Evolutionary conservation across 257 asterid species (phyloP).

Genomic region (Handroanthus guayacan): DNA sequence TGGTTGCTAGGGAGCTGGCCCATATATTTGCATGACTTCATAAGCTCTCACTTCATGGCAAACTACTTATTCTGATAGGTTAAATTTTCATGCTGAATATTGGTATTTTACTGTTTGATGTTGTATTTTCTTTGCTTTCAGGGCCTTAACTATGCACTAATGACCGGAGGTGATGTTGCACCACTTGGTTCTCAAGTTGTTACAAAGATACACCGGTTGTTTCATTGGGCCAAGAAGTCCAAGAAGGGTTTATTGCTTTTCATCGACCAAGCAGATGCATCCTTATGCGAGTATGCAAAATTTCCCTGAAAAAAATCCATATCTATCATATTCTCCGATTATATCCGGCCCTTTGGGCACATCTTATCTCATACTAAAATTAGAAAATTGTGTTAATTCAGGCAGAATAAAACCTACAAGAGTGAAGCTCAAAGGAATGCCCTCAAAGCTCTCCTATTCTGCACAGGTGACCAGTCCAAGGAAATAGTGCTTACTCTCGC

Average conservation of each 20-base stretch:
- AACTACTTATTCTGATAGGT: constrained; percentile 18
- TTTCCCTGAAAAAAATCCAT: neutral
- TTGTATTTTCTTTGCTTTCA: constrained; percentile 19
- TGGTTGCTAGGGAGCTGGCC: constrained; percentile 99
- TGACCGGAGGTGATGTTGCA: constrained; percentile 99
- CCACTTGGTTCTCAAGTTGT: constrained; percentile 97
- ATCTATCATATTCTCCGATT: too few species aligned
- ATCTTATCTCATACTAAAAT: constrained; percentile 2
- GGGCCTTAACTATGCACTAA: constrained; percentile 98
- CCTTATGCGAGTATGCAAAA: constrained; percentile 92
- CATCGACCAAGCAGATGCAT: constrained; percentile 98
- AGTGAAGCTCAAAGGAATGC: constrained; percentile 99
- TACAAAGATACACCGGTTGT: constrained; percentile 93
- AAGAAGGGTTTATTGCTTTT: constrained; percentile 88
- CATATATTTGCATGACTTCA: constrained; percentile 74
- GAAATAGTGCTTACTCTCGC: constrained; percentile 96
- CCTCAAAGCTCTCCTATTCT: constrained; percentile 86
- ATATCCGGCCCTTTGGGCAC: neutral
- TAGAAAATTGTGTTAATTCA: constrained; percentile 34
- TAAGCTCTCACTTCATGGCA: constrained; percentile 15
- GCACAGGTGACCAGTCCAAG: constrained; percentile 97
- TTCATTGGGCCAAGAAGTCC: constrained; percentile 95
- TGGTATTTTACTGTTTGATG: constrained; percentile 4
- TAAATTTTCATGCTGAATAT: neutral
- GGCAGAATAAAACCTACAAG: constrained; percentile 96